Conservation (phyloP, 441 rosid species). For the Adansonia rubrostipa region DNA sequence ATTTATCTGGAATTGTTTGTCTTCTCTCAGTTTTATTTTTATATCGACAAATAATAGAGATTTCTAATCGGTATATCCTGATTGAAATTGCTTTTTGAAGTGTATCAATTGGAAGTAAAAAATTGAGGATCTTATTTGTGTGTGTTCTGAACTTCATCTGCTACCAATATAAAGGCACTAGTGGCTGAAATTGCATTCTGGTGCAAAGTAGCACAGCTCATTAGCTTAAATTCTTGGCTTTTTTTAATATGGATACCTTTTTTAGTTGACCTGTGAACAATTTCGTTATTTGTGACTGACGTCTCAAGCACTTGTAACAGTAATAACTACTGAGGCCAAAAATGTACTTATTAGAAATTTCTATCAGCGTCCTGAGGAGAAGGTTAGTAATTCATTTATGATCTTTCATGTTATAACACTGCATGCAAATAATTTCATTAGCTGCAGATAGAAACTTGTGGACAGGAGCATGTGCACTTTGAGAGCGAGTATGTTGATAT, state of each 20-base stretch:
- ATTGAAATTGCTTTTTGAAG: background rate
- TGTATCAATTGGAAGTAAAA: constrained; percentile 2
- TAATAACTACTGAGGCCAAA: constrained; percentile 71
- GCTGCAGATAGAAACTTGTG: background rate
- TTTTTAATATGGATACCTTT: background rate
- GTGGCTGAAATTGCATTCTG: background rate
- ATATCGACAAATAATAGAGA: background rate
- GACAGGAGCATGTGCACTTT: background rate
- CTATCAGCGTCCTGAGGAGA: constrained; percentile 71
- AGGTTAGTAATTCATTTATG: constrained; percentile 44
- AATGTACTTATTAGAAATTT: constrained; percentile 75
- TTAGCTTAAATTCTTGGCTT: background rate
- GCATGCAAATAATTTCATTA: background rate
- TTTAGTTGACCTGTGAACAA: background rate
- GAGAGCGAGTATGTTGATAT: background rate
- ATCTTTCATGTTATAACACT: background rate
- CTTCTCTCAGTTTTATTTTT: background rate
- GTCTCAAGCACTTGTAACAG: constrained; percentile 41
- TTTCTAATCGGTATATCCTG: background rate
- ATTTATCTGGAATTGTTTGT: background rate
- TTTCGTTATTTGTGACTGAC: constrained; percentile 21
- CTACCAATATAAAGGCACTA: background rate
- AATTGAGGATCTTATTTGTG: constrained; percentile 2
- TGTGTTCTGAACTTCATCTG: background rate
- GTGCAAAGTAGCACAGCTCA: background rate